Evolutionary conservation across 768 basidiomycete species (phyloP), one percentile per base, ranked within the genome.

Genomic region (Tricholoma flavovirens): DNA sequence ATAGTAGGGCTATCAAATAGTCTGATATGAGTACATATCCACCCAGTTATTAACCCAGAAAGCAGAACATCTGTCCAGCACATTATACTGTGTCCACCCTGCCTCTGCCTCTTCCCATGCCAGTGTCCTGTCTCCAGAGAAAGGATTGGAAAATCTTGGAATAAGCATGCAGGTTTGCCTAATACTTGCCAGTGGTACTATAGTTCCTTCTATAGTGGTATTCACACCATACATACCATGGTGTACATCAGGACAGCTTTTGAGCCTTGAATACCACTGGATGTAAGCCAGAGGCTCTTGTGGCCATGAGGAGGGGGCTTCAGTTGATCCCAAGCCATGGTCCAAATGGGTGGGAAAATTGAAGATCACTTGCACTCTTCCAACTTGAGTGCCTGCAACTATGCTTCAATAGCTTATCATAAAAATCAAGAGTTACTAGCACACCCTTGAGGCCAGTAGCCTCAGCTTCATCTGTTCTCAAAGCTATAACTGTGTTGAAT

Each of bases 201-300:
- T 32, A 50, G 30, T 6, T 32, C 29, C 26, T 15, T 33, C 30
- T 17, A 15, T 17, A 12, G 29, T 32, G 26, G 6, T 30, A 19
- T 21, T 50, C n/a, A 50, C 21, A 21, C 11, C 21, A 50, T 50
- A 50, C 49, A 50, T 50, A 50, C 49, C 49, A 50, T 50, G 49
- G 17, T 32, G 6, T 50, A 10, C 43, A 22, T 45, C 51, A 12
- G 51, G 33, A 22, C 11, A 1, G 10, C 9, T 36, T 12, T 40
- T 38, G 17, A 52, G 22, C n/a, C 22, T 52, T 19, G 51, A 52
- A 35, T 52, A 52, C 51, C 51, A 52, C 15, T 52, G 6, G 8
- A 52, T 35, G n/a, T 52, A 52, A 19, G 51, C 51, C 33, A 52
- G 22, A 36, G 51, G 51, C 22, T 38, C 33, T 21, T 14, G 2